Evolutionary conservation across 768 basidiomycete species (phyloP).

Genomic region (Rhodosporidiobolus sp.): DNA sequence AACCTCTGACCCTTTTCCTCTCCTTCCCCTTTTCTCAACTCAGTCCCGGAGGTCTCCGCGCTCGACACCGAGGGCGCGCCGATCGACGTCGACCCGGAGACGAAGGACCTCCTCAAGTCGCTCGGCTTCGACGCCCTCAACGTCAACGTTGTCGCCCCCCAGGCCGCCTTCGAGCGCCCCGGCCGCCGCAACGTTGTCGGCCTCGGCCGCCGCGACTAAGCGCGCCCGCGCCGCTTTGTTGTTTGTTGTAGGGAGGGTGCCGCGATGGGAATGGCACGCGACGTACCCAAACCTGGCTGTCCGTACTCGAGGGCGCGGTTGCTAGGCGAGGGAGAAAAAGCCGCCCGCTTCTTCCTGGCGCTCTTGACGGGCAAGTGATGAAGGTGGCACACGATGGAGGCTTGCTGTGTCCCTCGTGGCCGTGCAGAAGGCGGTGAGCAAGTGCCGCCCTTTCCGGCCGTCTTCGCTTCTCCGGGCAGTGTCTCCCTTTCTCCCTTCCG

Average conservation of each 20-base stretch:
- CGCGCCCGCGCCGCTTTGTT: not conserved
- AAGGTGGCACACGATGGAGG: no score
- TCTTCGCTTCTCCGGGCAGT: no score
- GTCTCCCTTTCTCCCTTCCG: no score
- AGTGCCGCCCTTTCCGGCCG: no score
- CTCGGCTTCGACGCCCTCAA: conserved; percentile 93
- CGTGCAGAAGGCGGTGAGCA: no score
- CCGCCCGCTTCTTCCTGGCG: not conserved
- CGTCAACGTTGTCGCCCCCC: conserved; percentile 65
- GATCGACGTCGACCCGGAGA: conserved; percentile 85
- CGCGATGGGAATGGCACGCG: not conserved
- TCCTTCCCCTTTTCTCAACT: no score
- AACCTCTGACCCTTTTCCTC: no score
- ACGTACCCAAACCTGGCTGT: not conserved
- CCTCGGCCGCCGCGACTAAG: conserved; percentile 26
- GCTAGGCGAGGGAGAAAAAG: no score
- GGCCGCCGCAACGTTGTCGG: conserved; percentile 39
- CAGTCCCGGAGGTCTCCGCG: conserved; percentile 92
- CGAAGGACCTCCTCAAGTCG: conserved; percentile 83
- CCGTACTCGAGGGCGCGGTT: not conserved
- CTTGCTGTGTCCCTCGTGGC: no score
- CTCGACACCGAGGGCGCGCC: conserved; percentile 71
- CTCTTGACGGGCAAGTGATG: no score
- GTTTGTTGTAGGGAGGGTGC: not conserved
- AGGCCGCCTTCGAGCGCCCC: conserved; percentile 33